phyloP scores from a whole-genome alignment of 176 grass and related monocot species.

The Aegilops speltoides region DNA sequence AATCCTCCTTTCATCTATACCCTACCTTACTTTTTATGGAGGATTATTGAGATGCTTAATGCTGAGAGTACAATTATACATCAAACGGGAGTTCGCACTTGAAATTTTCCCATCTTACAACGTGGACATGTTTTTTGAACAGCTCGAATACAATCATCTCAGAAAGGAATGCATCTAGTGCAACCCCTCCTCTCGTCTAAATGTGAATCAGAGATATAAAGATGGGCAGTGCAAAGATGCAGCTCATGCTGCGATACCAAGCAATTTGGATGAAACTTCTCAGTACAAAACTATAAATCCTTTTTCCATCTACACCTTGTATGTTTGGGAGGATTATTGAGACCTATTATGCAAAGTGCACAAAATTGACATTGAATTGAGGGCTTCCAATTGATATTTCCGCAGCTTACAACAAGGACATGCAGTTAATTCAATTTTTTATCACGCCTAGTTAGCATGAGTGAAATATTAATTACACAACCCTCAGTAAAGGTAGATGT shows the following conservation, averaged over 20 bases:
- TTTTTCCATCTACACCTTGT: neutral
- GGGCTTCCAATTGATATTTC: neutral
- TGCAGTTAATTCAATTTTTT: neutral
- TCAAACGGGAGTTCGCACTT: neutral
- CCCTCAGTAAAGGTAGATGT: neutral
- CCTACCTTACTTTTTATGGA: neutral
- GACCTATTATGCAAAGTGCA: neutral
- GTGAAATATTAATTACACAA: neutral
- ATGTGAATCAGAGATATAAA: neutral
- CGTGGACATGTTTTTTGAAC: neutral
- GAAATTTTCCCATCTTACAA: neutral
- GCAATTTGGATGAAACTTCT: too few species aligned
- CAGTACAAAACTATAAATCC: neutral
- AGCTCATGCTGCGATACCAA: neutral
- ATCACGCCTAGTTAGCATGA: neutral
- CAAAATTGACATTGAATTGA: neutral
- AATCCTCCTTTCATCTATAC: neutral
- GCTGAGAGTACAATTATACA: neutral
- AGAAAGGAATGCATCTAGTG: neutral
- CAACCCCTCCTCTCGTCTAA: neutral
- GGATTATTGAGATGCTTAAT: neutral
- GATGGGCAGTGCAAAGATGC: neutral
- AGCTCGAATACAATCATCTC: neutral
- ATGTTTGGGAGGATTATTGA: neutral
- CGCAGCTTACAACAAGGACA: neutral